Base-by-base conservation (phyloP, 225 moss, liverwort and hornwort genomes). In the Antitrichia curtipendula region DNA sequence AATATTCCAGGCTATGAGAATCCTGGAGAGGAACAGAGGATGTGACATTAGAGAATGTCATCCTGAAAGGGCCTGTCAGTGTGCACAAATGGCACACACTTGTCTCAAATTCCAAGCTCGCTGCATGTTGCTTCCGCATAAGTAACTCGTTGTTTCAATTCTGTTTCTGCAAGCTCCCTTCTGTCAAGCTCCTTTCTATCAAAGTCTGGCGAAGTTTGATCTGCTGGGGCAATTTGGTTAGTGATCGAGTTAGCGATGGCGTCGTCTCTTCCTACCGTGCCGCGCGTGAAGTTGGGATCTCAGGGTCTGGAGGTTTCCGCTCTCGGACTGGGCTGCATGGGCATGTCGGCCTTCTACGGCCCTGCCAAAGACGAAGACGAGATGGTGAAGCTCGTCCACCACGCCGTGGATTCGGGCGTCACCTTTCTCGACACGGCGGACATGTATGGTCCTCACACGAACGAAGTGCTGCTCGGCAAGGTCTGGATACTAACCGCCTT, bases 241-340 rank as follows among this genome's bases (percentile, higher is more conserved):
- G 59, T 47, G 49, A 36, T 40, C 31, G 53, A 38, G 69, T 1
- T 47, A 80, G 90, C 59, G 64, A 92, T 92, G 95, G 92, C 92
- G 88, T 87, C 90, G 50, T 78, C 91, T 6, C 73, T 91, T 66
- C 89, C 87, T 47, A 53, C 81, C 72, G 90, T 93, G 40, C 82
- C 91, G 50, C 89, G 92, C 80, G 90, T 96, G 84, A 90, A 89
- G 89, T 90, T 96, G 82, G 96, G 96, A 9, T 95, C 95, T 21
- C 90, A 95, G 57, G 96, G 95, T 16, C 82, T 96, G 74, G 91
- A 93, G 77, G 96, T 96, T 27, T 96, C 96, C 29, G 92, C 93
- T 50, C 90, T 94, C 28, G 96, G 93, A 13, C 65, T 95, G 80
- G 96, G 96, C 76, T 93, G 94, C 87, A 96, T 96, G 96, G 94